Evolutionary conservation across 371 early-diverging fungal genomes (phyloP), one percentile per base, ranked within the genome.

Genomic region (Umbelopsis sp.): DNA sequence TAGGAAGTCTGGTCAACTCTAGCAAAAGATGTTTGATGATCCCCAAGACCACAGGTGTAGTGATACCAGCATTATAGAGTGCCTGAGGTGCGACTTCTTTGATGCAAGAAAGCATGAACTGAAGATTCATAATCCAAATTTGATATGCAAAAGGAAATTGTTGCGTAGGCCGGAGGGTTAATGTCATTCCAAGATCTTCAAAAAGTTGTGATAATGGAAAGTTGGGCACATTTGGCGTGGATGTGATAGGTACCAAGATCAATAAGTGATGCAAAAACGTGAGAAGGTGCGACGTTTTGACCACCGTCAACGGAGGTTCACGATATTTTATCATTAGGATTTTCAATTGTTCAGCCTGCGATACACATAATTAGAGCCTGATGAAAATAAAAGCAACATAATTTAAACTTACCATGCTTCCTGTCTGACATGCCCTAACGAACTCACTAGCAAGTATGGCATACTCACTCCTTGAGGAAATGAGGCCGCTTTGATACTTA

Each of bases 21-120:
- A 80, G 51, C 29, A 83, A 63, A 6, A 83, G 50, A 25, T 83
- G 80, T 48, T 83, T 83, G 38, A 80, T 77, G 1, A 83, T 69
- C 11, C 77, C 72, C 10, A 80, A 65, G 25, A 80, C 75, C 20
- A 80, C 75, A 1, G 83, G 77, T 10, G 76, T 77, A 7, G 80
- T 79, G 20, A 80, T 67, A 16, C 78, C 79, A 1, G 80, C 67
- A 22, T 76, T 72, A 50, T 70, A 74, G 44, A 82, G 70, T 8
- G 71, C 65, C 16, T 76, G 76, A 10, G 68, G 72, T 10, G 68
- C 50, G 8, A 73, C 70, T 63, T 69, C 79, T 62, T 67, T 52
- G 12, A 83, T 64, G 62, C 80, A 83, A 4, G 83, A 83, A 5
- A 83, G 63, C 74, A 83, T 76, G 48, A 83, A 83, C 66, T 83